A percentile compares a stretch with the other conserved stretches of the same genome.
Conservation (phyloP, 495 filamentous ascomycete genomes). For the Podospora tetraspora region DNA sequence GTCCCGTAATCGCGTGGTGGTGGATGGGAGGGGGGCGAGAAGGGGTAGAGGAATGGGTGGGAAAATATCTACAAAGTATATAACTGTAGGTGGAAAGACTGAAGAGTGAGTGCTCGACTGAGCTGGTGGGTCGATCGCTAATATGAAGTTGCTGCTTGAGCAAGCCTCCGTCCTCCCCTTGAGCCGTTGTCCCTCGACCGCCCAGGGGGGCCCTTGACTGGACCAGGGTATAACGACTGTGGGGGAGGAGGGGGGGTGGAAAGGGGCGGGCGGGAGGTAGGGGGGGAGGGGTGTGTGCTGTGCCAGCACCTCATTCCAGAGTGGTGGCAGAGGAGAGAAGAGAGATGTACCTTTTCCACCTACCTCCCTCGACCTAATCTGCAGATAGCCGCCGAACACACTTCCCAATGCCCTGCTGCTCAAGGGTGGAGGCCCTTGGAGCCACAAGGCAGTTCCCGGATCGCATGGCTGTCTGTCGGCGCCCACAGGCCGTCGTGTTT, state of each 20-base stretch:
- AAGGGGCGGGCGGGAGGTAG: background rate
- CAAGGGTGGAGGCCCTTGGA: background rate
- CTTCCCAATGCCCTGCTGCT: background rate
- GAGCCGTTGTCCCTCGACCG: background rate
- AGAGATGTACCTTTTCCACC: background rate
- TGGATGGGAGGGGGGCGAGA: background rate
- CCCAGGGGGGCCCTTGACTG: background rate
- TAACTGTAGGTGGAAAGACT: background rate
- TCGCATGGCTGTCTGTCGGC: background rate
- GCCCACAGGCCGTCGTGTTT: background rate
- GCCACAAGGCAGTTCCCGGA: background rate
- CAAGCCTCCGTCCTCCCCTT: background rate
- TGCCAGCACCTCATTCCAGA: background rate
- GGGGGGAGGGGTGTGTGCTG: background rate
- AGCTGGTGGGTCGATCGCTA: background rate
- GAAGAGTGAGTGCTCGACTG: background rate
- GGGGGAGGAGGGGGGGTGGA: background rate
- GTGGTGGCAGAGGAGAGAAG: background rate
- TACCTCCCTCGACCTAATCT: background rate
- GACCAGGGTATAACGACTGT: background rate
- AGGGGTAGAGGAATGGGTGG: constrained; percentile 5
- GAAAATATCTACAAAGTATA: constrained; percentile 4
- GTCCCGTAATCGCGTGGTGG: background rate
- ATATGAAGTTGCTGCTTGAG: constrained; percentile 3
- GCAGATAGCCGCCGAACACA: constrained; percentile 13